Percentiles rank a stretch among this genome's conserved stretches.
Evolutionary conservation across 768 basidiomycete genomes (phyloP).

Genomic region (Sporobolomyces phaffii): DNA sequence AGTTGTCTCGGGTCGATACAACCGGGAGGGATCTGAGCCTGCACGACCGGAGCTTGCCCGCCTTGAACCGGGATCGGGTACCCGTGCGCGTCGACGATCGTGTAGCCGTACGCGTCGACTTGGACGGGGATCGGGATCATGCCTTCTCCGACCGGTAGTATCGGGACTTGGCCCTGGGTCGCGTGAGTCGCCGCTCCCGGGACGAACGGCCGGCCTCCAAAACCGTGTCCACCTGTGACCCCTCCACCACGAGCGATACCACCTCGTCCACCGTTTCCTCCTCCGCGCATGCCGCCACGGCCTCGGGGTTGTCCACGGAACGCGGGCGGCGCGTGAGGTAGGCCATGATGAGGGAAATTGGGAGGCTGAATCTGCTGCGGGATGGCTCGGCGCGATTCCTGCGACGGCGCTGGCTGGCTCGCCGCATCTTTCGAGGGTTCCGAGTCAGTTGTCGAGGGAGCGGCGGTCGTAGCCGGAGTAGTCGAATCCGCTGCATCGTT

Average conservation of each 20-base stretch:
- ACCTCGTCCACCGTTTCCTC: not conserved
- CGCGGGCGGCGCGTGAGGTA: not conserved
- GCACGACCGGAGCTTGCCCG: constrained; percentile 10
- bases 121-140: constrained; percentile 21
- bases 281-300: constrained; percentile 9
- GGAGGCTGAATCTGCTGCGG: constrained; percentile 7
- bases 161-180: not conserved
- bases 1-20: constrained; percentile 43
- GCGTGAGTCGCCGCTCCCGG: not conserved
- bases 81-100: constrained; percentile 23
- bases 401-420: not conserved
- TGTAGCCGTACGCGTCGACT: constrained; percentile 8
- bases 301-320: not conserved
- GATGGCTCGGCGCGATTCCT: not conserved
- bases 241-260: not conserved
- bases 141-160: not conserved
- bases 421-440: constrained; percentile 3
- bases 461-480: constrained; percentile 23
- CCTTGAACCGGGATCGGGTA: constrained; percentile 14
- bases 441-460: constrained; percentile 12
- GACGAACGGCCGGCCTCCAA: not conserved
- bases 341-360: not conserved
- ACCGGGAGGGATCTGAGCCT: constrained; percentile 6
- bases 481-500: constrained; percentile 2
- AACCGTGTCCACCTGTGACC: not conserved